A percentile compares a stretch with the other conserved stretches of the same genome.
Conservation (phyloP, 2,329 filamentous ascomycete genomes). For the Penicillium aurantiogriseum region DNA sequence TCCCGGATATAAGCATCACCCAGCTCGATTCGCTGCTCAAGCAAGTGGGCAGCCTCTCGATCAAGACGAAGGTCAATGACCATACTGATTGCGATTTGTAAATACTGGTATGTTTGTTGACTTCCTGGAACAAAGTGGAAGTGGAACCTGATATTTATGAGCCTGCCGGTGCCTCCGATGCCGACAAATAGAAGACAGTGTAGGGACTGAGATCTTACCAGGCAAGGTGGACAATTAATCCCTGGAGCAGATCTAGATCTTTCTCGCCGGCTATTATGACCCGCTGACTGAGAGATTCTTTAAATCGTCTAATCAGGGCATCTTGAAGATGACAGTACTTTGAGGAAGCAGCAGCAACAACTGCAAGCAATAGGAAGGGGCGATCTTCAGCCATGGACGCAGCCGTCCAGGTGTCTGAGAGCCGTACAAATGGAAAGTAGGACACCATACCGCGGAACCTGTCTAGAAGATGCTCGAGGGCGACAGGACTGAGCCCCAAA, state of each 20-base stretch:
- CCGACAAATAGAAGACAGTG: background rate
- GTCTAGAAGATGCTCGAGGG: conserved; percentile 11
- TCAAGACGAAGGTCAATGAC: conserved; percentile 21
- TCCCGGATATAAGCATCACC: background rate
- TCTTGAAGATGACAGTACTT: conserved; percentile 5
- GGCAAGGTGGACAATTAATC: conserved; percentile 26
- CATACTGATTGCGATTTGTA: conserved; percentile 23
- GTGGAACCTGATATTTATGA: conserved; percentile 15
- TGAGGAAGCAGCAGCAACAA: conserved; percentile 15
- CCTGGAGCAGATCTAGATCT: conserved; percentile 29
- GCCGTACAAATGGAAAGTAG: conserved; percentile 17
- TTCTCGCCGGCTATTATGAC: conserved; percentile 19
- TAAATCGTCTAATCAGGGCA: conserved; percentile 7
- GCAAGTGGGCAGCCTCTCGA: conserved; percentile 11
- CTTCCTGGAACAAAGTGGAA: conserved; percentile 20
- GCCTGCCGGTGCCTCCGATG: background rate
- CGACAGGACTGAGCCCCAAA: conserved; percentile 3
- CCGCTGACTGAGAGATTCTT: conserved; percentile 12
- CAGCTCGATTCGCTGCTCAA: conserved; percentile 8
- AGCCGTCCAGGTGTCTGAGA: conserved; percentile 11
- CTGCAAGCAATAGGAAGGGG: conserved; percentile 19
- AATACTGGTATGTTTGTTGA: conserved; percentile 19
- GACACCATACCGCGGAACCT: conserved; percentile 15
- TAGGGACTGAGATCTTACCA: conserved; percentile 17
- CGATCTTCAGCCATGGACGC: conserved; percentile 17